These are phyloP conservation scores for Cyberlindnera samutprakarnensis DNA, from an alignment of 805 yeast species.

Conservation along the genomic window DNA sequence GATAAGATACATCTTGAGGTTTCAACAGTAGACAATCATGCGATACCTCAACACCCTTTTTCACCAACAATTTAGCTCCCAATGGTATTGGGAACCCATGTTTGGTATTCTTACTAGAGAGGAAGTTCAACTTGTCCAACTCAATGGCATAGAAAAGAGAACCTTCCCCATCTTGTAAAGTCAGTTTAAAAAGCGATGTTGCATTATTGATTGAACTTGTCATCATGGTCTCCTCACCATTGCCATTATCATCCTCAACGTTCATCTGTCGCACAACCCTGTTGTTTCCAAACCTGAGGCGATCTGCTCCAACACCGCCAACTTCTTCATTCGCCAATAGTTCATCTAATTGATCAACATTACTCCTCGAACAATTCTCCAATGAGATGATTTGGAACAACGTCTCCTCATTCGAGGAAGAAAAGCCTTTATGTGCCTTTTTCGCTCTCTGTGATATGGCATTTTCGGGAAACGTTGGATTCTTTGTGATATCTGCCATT, in stretches of 20 bases:
- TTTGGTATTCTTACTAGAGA: slow-evolving; percentile 22
- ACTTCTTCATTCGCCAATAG: slow-evolving; percentile 46
- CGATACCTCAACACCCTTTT: slow-evolving; percentile 37
- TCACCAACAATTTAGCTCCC: slow-evolving; percentile 53
- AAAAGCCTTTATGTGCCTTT: slow-evolving; percentile 5
- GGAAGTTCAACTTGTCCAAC: slow-evolving; percentile 41
- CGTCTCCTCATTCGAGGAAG: slow-evolving; percentile 17
- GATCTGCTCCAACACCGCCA: slow-evolving; percentile 52
- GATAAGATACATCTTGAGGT: slow-evolving; percentile 23
- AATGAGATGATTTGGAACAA: slow-evolving; percentile 51
- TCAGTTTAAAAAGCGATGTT: slow-evolving; percentile 38
- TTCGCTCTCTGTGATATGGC: slow-evolving; percentile 16
- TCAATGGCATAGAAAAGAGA: slow-evolving; percentile 53
- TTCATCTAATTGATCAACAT: slow-evolving; percentile 46
- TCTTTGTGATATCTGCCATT: slow-evolving; percentile 10
- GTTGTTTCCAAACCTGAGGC: slow-evolving; percentile 26
- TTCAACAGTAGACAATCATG: slow-evolving; percentile 37
- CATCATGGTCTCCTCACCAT: not conserved
- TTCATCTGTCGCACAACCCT: slow-evolving; percentile 39
- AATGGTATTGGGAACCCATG: slow-evolving; percentile 33
- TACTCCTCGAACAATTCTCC: slow-evolving; percentile 45
- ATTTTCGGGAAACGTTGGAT: slow-evolving; percentile 8
- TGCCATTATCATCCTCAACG: slow-evolving; percentile 31
- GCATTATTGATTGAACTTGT: slow-evolving; percentile 13
- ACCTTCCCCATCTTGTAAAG: slow-evolving; percentile 47